phyloP scores from a whole-genome alignment of 495 filamentous ascomycete species.

The Podospora fimiseda region DNA sequence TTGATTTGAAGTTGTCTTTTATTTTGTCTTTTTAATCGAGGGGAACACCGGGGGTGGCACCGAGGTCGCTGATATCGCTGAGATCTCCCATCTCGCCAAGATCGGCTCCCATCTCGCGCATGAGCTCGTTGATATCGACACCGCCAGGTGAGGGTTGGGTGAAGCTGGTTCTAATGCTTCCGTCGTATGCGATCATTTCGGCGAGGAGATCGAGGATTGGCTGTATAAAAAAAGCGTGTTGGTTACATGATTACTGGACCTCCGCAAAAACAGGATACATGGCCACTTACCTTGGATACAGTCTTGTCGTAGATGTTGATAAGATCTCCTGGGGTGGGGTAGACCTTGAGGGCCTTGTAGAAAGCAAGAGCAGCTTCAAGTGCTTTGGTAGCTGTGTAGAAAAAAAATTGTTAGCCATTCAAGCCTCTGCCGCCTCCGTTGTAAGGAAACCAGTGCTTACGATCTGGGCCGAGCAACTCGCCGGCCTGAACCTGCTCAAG shows the following conservation, averaged over 20 bases:
- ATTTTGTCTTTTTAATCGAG: conserved; percentile 32
- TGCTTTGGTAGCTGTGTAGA: conserved; percentile 54
- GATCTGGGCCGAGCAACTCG: conserved; percentile 59
- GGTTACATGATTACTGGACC: too few relatives aligned
- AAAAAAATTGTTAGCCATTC: neutral
- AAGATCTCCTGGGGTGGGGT: conserved; percentile 85
- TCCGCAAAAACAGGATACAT: neutral
- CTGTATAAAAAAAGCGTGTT: conserved; percentile 36
- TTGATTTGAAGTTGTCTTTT: neutral
- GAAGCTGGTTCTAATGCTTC: conserved; percentile 56
- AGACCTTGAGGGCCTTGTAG: conserved; percentile 97
- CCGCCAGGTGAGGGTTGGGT: conserved; percentile 33
- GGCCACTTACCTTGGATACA: conserved; percentile 64
- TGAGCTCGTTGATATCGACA: conserved; percentile 29
- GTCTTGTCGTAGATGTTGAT: conserved; percentile 98
- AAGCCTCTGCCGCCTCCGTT: neutral
- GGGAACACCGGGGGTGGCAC: conserved; percentile 35
- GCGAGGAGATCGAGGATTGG: conserved; percentile 91
- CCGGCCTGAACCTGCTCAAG: conserved; percentile 88
- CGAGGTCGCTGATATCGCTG: neutral
- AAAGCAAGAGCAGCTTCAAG: conserved; percentile 88
- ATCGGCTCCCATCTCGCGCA: conserved; percentile 25
- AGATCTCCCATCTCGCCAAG: neutral
- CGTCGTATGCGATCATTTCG: conserved; percentile 93
- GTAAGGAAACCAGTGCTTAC: conserved; percentile 27